phyloP scores from a whole-genome alignment of 1,284 basidiomycete species.

The Irpex sp. region DNA sequence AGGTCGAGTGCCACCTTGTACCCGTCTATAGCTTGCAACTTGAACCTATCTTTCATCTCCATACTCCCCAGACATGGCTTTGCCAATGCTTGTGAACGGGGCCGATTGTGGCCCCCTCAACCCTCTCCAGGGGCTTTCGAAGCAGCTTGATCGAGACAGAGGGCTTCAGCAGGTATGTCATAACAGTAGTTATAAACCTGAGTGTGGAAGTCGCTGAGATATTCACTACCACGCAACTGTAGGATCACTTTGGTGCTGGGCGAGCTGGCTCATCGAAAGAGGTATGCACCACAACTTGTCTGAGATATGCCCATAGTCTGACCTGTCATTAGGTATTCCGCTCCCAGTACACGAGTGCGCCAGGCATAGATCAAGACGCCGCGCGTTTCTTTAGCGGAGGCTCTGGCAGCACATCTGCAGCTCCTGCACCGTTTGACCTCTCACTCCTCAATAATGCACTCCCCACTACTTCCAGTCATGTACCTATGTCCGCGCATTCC shows the following conservation, averaged over 20 bases:
- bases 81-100: constrained; percentile 69
- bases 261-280: constrained; percentile 56
- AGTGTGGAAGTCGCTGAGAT: not conserved
- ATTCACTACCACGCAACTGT: constrained; percentile 2
- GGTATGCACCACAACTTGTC: constrained; percentile 33
- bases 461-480: constrained; percentile 28
- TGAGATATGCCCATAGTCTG: constrained; percentile 5
- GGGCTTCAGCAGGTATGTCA: constrained; percentile 67
- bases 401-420: constrained; percentile 25
- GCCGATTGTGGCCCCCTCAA: constrained; percentile 82
- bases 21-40: not conserved
- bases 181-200: not conserved
- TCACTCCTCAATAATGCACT: constrained; percentile 53
- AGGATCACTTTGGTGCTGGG: constrained; percentile 64
- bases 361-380: constrained; percentile 59
- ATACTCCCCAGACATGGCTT: constrained; percentile 48
- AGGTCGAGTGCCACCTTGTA: not conserved
- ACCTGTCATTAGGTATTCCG: constrained; percentile 49
- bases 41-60: not conserved
- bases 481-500: constrained; percentile 25
- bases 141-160: constrained; percentile 74
- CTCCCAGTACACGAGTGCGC: constrained; percentile 40
- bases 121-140: constrained; percentile 73
- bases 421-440: constrained; percentile 48
- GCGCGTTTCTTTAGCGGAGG: constrained; percentile 56